Evolutionary conservation across 2,329 filamentous ascomycete genomes (phyloP), one percentile per base, ranked within the genome.

Genomic region (Neophaeococcomyces mojaviensis): DNA sequence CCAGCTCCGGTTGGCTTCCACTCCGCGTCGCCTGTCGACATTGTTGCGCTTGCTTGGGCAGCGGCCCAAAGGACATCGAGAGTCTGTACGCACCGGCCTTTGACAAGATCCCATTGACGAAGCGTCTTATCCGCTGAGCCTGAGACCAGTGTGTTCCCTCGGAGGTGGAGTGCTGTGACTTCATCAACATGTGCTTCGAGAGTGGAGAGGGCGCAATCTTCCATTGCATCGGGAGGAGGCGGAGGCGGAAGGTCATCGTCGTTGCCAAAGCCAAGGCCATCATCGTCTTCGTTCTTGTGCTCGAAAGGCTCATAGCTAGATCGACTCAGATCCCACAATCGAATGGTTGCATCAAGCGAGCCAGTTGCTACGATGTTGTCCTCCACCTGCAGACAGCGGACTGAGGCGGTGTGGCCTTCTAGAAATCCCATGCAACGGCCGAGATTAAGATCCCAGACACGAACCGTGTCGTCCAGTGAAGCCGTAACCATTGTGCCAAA

Each of bases 31-130:
- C 73, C 74, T 31, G 47, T 36, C 18, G 44, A 48, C 6, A 36
- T 13, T 2, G 18, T 26, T 32, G 82, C 79, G 8, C 82, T 86
- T 10, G 88, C 87, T 68, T 96, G 89, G 2, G 92, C 89, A 3
- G 92, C 89, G 8, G 92, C 92, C 92, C 92, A 98, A 64, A 98
- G 85, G 5, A 98, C 90, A 66, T 98, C 92, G 39, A 98, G 73
- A 2, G 92, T 98, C 67, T 98, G 92, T 44, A 98, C 86, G 64
- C 92, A 97, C 39, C 92, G 84, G n/a, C 92, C 92, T 64, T 89
- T 96, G 59, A 90, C 86, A 40, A 98, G 75, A 70, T 98, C 92
- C 92, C 92, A 98, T 64, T 98, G 92, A 36, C 92, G 82, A 46
- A 98, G 73, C 1, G 92, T 98, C 74, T 98, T 98, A 69, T 98